Evolutionary conservation across 1,284 basidiomycete genomes (phyloP).

Genomic region (Ganoderma meredithae): DNA sequence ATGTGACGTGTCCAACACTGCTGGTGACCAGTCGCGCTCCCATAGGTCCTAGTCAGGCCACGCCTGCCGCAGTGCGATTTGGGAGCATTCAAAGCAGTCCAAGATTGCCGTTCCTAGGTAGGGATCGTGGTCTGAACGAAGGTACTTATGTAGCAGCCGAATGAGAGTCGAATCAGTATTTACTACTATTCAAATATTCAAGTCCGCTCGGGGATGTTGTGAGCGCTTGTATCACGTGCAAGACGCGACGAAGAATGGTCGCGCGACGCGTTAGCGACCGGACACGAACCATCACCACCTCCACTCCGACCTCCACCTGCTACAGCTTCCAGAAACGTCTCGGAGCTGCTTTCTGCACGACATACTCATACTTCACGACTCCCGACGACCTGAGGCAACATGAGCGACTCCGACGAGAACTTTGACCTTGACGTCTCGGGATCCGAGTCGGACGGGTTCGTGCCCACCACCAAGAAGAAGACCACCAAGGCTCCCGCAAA

Average conservation of each 20-base stretch:
- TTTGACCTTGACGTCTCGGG: conserved; percentile 70
- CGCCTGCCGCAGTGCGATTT: not conserved
- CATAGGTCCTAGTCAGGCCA: not conserved
- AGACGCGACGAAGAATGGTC: conserved; percentile 17
- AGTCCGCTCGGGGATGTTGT: not conserved
- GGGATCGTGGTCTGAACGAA: not conserved
- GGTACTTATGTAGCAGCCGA: not conserved
- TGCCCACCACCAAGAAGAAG: conserved; percentile 70
- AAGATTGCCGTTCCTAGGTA: not conserved
- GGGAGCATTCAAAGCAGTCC: not conserved
- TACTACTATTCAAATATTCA: not conserved
- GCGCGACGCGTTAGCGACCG: conserved; percentile 23
- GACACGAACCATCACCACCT: conserved; percentile 29
- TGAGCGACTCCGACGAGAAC: conserved; percentile 73
- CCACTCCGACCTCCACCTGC: conserved; percentile 8
- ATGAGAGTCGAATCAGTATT: not conserved
- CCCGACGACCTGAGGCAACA: conserved; percentile 32
- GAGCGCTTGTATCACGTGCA: conserved; percentile 23
- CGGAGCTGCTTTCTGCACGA: not conserved
- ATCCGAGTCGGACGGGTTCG: conserved; percentile 69
- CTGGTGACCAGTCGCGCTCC: not conserved
- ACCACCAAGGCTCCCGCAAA: conserved; percentile 45
- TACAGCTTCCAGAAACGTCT: not conserved
- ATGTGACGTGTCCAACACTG: conserved; percentile 1
- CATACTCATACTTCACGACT: conserved; percentile 6